Evolutionary conservation across 345 rosid species (phyloP).

Genomic region (Melaleuca alternifolia): DNA sequence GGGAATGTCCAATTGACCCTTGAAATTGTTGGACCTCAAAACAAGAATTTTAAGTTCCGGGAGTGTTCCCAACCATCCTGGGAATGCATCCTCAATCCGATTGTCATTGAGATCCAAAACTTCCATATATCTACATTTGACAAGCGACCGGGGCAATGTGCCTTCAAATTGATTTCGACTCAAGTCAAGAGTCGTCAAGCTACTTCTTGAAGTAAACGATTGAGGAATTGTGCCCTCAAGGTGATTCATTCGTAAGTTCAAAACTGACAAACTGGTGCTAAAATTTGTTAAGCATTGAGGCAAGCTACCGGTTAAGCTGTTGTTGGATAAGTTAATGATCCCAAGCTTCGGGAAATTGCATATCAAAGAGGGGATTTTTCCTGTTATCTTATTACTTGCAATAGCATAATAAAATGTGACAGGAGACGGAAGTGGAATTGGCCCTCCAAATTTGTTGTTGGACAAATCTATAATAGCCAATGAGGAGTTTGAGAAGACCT

Average conservation of each 20-base stretch:
- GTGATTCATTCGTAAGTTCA: not conserved
- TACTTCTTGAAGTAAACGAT: not conserved
- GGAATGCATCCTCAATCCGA: no score
- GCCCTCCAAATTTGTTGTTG: no score
- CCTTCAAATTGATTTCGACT: not conserved
- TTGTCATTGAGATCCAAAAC: no score
- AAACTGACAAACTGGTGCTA: no score
- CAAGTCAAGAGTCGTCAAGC: not conserved
- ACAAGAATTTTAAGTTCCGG: no score
- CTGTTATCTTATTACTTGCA: not conserved
- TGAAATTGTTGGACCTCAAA: no score
- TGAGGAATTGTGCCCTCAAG: not conserved
- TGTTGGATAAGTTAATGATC: not conserved
- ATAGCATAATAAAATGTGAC: rapidly evolving
- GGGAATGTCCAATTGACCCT: no score
- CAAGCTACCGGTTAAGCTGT: not conserved
- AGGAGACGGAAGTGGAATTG: not conserved
- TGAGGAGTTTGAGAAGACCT: no score
- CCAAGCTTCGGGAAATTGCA: rapidly evolving
- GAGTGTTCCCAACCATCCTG: no score
- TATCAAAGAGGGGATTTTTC: not conserved
- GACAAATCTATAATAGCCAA: no score
- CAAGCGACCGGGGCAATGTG: not conserved
- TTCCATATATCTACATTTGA: not conserved
- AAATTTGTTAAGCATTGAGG: rapidly evolving